phyloP scores from a whole-genome alignment of 768 basidiomycete species.

The Phanerodontia chrysosporium region DNA sequence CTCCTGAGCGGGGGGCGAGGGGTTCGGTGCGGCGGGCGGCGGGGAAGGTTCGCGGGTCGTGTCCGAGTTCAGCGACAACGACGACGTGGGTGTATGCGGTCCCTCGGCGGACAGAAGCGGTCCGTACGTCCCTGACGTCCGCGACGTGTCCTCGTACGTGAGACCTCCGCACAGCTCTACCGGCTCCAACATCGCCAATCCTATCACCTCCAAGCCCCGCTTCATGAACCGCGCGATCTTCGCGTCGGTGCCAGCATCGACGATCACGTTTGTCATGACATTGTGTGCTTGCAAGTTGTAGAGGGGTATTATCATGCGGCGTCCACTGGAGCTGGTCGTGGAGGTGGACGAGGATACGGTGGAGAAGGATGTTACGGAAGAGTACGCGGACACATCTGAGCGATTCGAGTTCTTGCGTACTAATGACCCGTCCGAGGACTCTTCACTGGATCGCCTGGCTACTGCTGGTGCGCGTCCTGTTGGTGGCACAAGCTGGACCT shows the following conservation, averaged over 20 bases:
- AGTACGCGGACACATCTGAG: slow-evolving; percentile 45
- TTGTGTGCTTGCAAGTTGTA: slow-evolving; percentile 89
- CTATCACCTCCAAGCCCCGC: slow-evolving; percentile 56
- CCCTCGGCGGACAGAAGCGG: slow-evolving; percentile 2
- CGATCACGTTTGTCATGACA: slow-evolving; percentile 79
- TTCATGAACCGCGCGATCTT: slow-evolving; percentile 72
- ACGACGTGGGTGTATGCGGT: slow-evolving; percentile 12
- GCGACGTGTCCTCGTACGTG: neutral
- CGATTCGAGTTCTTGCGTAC: slow-evolving; percentile 43
- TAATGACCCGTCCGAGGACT: slow-evolving; percentile 23
- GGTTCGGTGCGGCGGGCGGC: slow-evolving; percentile 7
- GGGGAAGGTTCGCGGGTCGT: slow-evolving; percentile 9
- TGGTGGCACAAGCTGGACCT: slow-evolving; percentile 87
- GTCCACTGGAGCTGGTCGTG: slow-evolving; percentile 40
- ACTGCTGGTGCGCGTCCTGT: slow-evolving; percentile 37
- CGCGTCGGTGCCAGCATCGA: slow-evolving; percentile 86
- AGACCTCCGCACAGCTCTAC: slow-evolving; percentile 61
- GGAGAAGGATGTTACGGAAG: slow-evolving; percentile 47
- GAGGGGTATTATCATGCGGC: slow-evolving; percentile 79
- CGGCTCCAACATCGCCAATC: slow-evolving; percentile 74
- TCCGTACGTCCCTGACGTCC: neutral
- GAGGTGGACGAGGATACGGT: slow-evolving; percentile 36
- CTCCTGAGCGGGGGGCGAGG: slow-evolving; percentile 21
- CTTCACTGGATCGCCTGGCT: slow-evolving; percentile 35
- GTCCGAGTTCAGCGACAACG: slow-evolving; percentile 11